Conservation (phyloP, 495 filamentous ascomycete genomes). For the Trichoderma asperelloides region DNA sequence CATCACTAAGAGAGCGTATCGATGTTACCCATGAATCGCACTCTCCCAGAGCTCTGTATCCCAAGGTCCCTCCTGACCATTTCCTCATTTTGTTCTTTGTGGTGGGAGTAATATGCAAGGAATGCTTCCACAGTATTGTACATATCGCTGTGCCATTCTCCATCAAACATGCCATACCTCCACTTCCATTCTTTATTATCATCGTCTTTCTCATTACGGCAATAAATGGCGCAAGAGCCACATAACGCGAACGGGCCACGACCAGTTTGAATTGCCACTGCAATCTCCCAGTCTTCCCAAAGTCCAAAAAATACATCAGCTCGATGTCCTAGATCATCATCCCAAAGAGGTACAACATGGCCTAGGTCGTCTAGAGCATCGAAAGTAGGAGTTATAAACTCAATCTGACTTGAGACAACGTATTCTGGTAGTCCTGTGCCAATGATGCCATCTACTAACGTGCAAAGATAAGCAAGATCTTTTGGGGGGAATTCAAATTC, state of each 20-base stretch:
- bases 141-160: background rate
- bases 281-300: background rate
- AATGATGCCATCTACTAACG: background rate
- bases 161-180: background rate
- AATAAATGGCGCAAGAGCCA: background rate
- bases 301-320: background rate
- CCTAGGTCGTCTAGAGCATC: background rate
- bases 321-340: background rate
- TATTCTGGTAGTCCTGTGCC: background rate
- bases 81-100: background rate
- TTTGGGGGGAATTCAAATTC: background rate
- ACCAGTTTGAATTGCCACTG: background rate
- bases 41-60: background rate
- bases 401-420: background rate
- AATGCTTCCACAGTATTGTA: background rate
- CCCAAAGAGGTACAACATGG: background rate
- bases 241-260: background rate
- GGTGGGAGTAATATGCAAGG: background rate
- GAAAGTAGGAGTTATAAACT: background rate
- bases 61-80: background rate
- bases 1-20: too few relatives aligned
- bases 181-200: constrained; percentile 1
- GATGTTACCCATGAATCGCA: too few relatives aligned
- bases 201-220: background rate
- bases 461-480: background rate